These are phyloP conservation scores for Fusarium napiforme DNA, from an alignment of 2,329 filamentous ascomycete species.

Conservation along the genomic window DNA sequence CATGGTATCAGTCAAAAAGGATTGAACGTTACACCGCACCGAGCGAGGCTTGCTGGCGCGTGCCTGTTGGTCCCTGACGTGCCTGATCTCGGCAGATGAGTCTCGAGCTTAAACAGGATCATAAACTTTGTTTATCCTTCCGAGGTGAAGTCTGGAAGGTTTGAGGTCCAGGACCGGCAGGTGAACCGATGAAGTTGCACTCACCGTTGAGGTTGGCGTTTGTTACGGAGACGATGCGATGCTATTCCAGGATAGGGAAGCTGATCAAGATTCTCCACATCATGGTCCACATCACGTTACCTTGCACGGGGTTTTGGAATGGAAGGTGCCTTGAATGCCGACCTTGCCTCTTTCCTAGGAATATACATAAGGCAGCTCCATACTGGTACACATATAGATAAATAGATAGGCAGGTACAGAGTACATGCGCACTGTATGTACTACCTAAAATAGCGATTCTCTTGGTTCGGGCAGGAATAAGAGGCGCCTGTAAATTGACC, in stretches of 20 bases:
- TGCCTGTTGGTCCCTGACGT: slow-evolving; percentile 35
- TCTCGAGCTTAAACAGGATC: slow-evolving; percentile 14
- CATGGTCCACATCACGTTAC: slow-evolving; percentile 35
- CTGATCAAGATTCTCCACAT: slow-evolving; percentile 20
- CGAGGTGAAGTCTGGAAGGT: slow-evolving; percentile 15
- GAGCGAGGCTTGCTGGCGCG: slow-evolving; percentile 33
- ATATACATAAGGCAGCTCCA: slow-evolving; percentile 3
- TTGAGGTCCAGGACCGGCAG: background rate
- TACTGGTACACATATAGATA: background rate
- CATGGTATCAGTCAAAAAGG: slow-evolving; percentile 6
- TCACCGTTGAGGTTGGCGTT: slow-evolving; percentile 36
- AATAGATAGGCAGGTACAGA: background rate
- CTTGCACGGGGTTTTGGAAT: slow-evolving; percentile 26
- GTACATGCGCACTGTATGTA: background rate
- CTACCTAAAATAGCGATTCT: background rate
- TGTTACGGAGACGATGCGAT: slow-evolving; percentile 27
- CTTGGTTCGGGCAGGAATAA: background rate
- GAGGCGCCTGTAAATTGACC: background rate
- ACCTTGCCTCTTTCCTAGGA: slow-evolving; percentile 3
- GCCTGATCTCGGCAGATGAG: slow-evolving; percentile 33
- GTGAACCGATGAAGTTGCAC: slow-evolving; percentile 22
- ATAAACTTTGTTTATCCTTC: slow-evolving; percentile 16
- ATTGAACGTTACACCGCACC: slow-evolving; percentile 16
- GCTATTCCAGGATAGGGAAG: slow-evolving; percentile 17
- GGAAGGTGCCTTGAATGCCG: slow-evolving; percentile 17